phyloP scores from a whole-genome alignment of 345 rosid genomes.

The Arabidopsis suecica region DNA sequence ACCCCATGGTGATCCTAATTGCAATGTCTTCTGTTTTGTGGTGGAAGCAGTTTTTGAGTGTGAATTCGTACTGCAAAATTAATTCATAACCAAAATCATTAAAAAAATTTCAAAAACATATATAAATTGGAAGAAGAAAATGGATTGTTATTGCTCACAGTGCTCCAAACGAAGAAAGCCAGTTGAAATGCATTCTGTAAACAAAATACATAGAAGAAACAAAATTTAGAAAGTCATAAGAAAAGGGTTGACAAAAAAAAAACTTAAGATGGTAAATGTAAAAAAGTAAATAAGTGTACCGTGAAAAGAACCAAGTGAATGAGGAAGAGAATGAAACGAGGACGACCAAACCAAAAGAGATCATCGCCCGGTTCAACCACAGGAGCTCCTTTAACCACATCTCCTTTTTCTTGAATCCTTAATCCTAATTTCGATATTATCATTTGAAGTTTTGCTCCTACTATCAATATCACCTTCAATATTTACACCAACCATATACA shows the following conservation, averaged over 20 bases:
- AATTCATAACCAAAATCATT: slow-evolving; percentile 13
- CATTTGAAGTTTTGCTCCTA: slow-evolving; percentile 86
- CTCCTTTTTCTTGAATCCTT: slow-evolving; percentile 80
- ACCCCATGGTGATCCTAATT: slow-evolving; percentile 88
- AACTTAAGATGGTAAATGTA: too few relatives aligned
- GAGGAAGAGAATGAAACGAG: slow-evolving; percentile 81
- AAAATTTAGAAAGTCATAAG: background rate
- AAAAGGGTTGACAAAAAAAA: too few relatives aligned
- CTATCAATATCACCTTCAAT: slow-evolving; percentile 54
- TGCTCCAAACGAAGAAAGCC: slow-evolving; percentile 82
- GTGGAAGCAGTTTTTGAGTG: slow-evolving; percentile 66
- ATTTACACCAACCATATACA: background rate
- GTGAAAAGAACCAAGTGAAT: slow-evolving; percentile 89
- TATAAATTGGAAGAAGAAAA: background rate
- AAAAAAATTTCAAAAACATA: background rate
- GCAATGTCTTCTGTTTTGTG: slow-evolving; percentile 51
- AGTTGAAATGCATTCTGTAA: slow-evolving; percentile 87
- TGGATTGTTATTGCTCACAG: slow-evolving; percentile 51
- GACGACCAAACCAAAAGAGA: slow-evolving; percentile 95
- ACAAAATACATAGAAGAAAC: background rate
- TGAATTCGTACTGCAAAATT: slow-evolving; percentile 64
- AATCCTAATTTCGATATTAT: slow-evolving; percentile 85
- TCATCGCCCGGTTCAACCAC: slow-evolving; percentile 89
- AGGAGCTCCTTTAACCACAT: slow-evolving; percentile 90
- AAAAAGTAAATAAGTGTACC: slow-evolving; percentile 48